Base-by-base conservation (phyloP, 2,329 filamentous ascomycete species). In the Aspergillus fructus region DNA sequence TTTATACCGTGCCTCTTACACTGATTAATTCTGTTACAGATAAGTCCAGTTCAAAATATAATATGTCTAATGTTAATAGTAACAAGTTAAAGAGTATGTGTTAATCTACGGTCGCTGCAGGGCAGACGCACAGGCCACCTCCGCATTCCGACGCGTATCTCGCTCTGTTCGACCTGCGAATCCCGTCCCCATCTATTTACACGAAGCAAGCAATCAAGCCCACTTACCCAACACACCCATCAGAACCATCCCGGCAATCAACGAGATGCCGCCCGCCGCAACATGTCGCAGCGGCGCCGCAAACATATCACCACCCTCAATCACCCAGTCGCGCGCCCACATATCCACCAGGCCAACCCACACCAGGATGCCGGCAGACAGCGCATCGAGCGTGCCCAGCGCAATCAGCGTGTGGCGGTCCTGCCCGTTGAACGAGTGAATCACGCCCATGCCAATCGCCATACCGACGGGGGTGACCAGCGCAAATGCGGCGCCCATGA, bases 301-400 rank as follows among this genome's bases (percentile, higher is more conserved):
- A 15, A 81, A 71, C 70, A 89, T 72, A 66, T 88, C 84, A 2
- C 78, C 78, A 17, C 81, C 83, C 1, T 78, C 78, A 65, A 85
- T 75, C 64, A 88, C 82, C 89, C 89, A 93, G 68, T 93, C 89
- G 41, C 83, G 78, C 2, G 87, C 87, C 84, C 87, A 87, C 88
- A 93, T 91, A 75, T 92, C 89, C 0, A 92, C 89, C 1, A 92
- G 74, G 2, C 88, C 88, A 2, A 92, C 89, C 88, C 89, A 93
- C n/a, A 89, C 76, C 33, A 93, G 78, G 45, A 93, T 90, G 27
- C 89, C 89, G 0, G 89, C 88, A 1, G 85, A 89, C 9, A 92
- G 68, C 5, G 89, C 87, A 70, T 93, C 86, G 1, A 93, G 78
- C 0, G 88, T 90, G 0, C 89, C 89, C 37, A 92, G 85, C 2